Percentiles rank a stretch among this genome's conserved stretches.
These are phyloP conservation scores for Candida easanensis DNA, from an alignment of 805 yeast genomes.

Conservation along the genomic window DNA sequence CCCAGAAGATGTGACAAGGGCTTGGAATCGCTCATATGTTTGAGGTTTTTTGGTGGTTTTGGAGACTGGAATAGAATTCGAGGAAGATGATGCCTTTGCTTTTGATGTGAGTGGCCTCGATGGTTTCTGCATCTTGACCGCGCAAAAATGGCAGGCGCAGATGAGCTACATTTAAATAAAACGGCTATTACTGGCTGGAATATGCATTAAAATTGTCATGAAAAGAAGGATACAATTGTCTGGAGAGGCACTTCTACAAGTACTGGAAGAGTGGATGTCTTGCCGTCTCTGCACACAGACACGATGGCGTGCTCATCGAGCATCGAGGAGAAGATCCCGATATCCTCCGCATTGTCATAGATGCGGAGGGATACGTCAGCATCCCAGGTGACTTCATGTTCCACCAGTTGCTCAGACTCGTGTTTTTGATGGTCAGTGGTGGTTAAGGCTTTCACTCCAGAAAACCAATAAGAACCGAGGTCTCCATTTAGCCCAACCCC, in stretches of 20 bases:
- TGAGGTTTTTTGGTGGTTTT: too few relatives aligned
- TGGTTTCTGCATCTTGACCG: neutral
- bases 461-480: constrained; percentile 29
- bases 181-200: too few relatives aligned
- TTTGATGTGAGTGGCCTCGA: neutral
- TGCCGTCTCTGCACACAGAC: constrained; percentile 9
- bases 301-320: constrained; percentile 15
- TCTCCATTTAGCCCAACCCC: constrained; percentile 57
- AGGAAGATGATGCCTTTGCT: neutral
- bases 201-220: too few relatives aligned
- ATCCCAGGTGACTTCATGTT: constrained; percentile 4
- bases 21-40: constrained; percentile 11
- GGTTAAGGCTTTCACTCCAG: constrained; percentile 11
- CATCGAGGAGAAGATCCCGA: constrained; percentile 25
- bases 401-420: neutral
- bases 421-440: neutral
- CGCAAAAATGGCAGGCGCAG: neutral
- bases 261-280: neutral
- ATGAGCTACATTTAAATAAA: too few relatives aligned
- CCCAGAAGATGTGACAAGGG: constrained; percentile 58
- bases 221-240: constrained; percentile 1
- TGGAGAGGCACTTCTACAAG: constrained; percentile 9
- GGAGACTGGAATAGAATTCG: too few relatives aligned
- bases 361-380: constrained; percentile 3
- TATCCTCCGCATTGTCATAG: constrained; percentile 6